phyloP scores from a whole-genome alignment of 768 basidiomycete species.

The Xerocomellus intermedius region DNA sequence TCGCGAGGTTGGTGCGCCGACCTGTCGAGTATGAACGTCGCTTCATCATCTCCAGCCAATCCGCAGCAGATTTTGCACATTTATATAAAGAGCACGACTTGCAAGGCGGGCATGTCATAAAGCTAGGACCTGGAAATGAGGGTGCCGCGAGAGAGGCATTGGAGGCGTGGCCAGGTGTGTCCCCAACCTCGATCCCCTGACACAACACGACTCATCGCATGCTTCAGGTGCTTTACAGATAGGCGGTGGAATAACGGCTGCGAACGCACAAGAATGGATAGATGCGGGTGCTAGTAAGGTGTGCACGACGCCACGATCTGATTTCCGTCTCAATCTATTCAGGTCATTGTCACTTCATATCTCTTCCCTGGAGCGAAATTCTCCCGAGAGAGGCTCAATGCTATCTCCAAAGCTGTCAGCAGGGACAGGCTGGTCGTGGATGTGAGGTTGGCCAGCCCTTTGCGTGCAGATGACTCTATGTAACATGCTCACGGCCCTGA shows the following conservation, averaged over 20 bases:
- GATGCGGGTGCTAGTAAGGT: conserved; percentile 90
- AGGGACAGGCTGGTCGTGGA: conserved; percentile 92
- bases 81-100: conserved; percentile 72
- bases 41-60: conserved; percentile 50
- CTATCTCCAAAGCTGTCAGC: conserved; percentile 62
- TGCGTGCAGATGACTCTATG: background rate
- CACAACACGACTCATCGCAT: background rate
- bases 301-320: conserved; percentile 10
- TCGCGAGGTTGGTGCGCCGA: conserved; percentile 61
- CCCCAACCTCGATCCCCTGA: conserved; percentile 2
- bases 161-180: conserved; percentile 73
- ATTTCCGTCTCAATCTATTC: conserved; percentile 8
- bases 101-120: conserved; percentile 92
- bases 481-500: background rate
- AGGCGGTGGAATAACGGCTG: conserved; percentile 86
- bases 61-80: conserved; percentile 74
- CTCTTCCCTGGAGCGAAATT: conserved; percentile 87
- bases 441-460: conserved; percentile 62
- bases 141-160: conserved; percentile 85
- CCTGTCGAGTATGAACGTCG: background rate
- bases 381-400: conserved; percentile 65
- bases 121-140: conserved; percentile 89
- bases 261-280: conserved; percentile 83
- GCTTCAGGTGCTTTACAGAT: conserved; percentile 75
- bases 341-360: conserved; percentile 98